Evolutionary conservation across 345 rosid genomes (phyloP), one percentile per base, ranked within the genome.

Genomic region (Corchorus olitorius): DNA sequence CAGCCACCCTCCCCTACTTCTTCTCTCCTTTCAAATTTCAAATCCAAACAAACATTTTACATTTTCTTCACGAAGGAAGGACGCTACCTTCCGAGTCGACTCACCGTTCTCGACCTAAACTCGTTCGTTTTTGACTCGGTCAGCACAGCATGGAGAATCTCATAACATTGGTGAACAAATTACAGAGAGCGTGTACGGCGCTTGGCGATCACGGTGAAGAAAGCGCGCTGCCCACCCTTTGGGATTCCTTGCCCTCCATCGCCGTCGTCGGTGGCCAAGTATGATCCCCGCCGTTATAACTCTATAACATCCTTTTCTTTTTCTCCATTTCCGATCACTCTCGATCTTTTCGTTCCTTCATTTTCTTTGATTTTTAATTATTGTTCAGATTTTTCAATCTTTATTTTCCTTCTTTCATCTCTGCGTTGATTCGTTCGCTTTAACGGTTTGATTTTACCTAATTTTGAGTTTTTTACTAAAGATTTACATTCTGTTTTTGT

Each of bases 261-360:
- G 98, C 98, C 85, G 97, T 93, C 86, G 97, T 93, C 39, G 98
- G 98, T 45, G 98, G 97, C 82, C 99, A 95, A 94, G 99, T 93
- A 52, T 11, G 67, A 2, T 71, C 52, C 20, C 17, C 13, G 19
- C 9, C 15, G 45, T 69, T 17, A 50, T 17, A 15, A 50, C 59
- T 69, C 14, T 22, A 19, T 49, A 8, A 12, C 27, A 33, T 59
- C 1, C 3, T 72, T 43, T 13, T 27, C 11, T 66, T 45, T 46
- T 13, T 61, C 33, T 61, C 33, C 3, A 19, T 35, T 62, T 43
- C 56, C 49, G 34, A 37, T 53, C 10, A 34, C 9, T 37, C 52
- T 59, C 6, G 19, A 10, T 54, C 49, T 69, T 20, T 20, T 2
- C 46, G 20, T 58, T 35, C 62, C 14, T 34, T 3, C 14, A 14